A percentile compares a stretch with the other conserved stretches of the same genome.
These are phyloP conservation scores for Euryodendron excelsum DNA, from an alignment of 148 eudicot species.

Conservation along the genomic window DNA sequence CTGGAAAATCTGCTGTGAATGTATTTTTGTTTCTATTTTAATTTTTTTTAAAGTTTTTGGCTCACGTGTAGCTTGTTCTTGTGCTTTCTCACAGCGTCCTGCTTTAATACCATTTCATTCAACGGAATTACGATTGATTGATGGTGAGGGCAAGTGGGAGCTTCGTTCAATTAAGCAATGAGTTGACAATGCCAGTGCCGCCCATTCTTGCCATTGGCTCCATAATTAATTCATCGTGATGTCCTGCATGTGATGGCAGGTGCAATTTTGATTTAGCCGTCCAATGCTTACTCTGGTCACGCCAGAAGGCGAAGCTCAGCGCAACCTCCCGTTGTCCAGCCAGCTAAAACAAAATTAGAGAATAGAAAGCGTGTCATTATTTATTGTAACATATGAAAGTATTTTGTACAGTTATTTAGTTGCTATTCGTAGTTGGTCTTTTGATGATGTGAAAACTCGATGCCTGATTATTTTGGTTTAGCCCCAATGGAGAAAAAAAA, in stretches of 20 bases:
- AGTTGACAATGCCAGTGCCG: constrained; percentile 4
- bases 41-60: not conserved
- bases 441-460: not conserved
- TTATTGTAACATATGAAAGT: not conserved
- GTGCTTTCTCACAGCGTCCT: constrained; percentile 65
- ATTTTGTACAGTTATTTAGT: constrained; percentile 11
- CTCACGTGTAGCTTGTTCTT: not conserved
- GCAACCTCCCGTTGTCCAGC: not conserved
- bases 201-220: constrained; percentile 3
- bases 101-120: constrained; percentile 91
- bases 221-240: not conserved
- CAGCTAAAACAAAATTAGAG: not conserved
- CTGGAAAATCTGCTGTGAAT: not conserved
- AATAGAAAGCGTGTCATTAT: not conserved
- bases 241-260: constrained; percentile 1
- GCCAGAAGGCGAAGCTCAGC: not conserved
- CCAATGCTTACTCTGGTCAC: not conserved
- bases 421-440: not conserved
- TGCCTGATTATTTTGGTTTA: constrained; percentile 2
- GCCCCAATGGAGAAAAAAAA: not conserved
- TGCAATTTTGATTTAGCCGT: not conserved
- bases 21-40: not conserved
- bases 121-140: constrained; percentile 70
- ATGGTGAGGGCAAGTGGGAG: constrained; percentile 97
- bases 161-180: constrained; percentile 60